These are phyloP conservation scores for Acacia melanoxylon DNA, from an alignment of 306 rosid genomes.

Conservation along the genomic window DNA sequence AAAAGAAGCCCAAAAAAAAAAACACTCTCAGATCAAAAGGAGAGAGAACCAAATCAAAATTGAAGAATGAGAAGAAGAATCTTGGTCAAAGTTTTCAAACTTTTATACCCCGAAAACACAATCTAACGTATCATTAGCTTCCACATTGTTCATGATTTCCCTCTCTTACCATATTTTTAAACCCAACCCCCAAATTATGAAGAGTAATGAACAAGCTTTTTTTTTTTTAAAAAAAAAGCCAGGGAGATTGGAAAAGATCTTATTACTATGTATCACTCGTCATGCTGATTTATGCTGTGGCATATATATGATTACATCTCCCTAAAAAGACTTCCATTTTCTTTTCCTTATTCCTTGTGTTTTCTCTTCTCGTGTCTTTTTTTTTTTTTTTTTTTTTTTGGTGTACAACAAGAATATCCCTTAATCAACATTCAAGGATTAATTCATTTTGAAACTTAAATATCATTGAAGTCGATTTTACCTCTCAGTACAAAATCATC, in stretches of 20 bases:
- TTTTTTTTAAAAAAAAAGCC: too few relatives aligned
- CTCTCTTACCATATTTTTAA: slow-evolving; percentile 34
- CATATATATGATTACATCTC: slow-evolving; percentile 11
- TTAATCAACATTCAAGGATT: too few relatives aligned
- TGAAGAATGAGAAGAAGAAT: slow-evolving; percentile 71
- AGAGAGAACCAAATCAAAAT: slow-evolving; percentile 62
- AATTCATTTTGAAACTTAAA: too few relatives aligned
- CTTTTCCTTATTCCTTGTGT: not conserved
- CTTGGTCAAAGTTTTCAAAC: slow-evolving; percentile 69
- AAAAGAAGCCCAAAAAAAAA: slow-evolving; percentile 28
- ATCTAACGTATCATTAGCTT: slow-evolving; percentile 53
- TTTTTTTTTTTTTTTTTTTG: too few relatives aligned
- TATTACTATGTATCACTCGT: slow-evolving; percentile 1
- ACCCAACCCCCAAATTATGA: slow-evolving; percentile 11
- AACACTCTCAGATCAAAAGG: slow-evolving; percentile 11
- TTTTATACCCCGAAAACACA: slow-evolving; percentile 54
- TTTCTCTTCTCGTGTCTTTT: slow-evolving; percentile 1
- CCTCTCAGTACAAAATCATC: fast-evolving
- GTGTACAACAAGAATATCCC: not conserved
- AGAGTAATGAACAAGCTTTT: slow-evolving; percentile 12
- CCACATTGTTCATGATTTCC: slow-evolving; percentile 40
- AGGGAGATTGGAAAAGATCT: slow-evolving; percentile 17
- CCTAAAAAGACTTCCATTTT: not conserved
- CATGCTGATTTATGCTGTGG: slow-evolving; percentile 26
- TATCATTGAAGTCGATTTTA: not conserved